Conservation (phyloP, 345 rosid species). For the Arabidopsis suecica region DNA sequence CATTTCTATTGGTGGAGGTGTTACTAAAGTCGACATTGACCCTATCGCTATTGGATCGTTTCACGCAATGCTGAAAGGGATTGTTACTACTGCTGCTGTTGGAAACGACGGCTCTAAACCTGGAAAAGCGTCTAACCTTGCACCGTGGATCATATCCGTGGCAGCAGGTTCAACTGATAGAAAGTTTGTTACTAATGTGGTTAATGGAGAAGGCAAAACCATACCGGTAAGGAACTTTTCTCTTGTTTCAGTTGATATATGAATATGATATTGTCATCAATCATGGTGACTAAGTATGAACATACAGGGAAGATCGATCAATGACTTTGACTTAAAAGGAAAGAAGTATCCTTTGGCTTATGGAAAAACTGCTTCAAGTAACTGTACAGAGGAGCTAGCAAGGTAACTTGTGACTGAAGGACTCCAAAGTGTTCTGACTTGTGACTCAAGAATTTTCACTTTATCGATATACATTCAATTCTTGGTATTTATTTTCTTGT, state of each 20-base stretch:
- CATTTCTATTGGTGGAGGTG: conserved; percentile 65
- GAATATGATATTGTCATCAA: background rate
- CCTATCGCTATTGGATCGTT: conserved; percentile 63
- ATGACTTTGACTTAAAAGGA: conserved; percentile 40
- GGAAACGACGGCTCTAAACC: conserved; percentile 59
- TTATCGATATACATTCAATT: background rate
- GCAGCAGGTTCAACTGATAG: conserved; percentile 76
- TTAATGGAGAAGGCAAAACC: conserved; percentile 52
- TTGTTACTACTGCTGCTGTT: conserved; percentile 56
- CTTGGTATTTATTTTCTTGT: background rate
- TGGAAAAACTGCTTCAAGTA: conserved; percentile 25
- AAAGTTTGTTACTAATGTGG: conserved; percentile 55
- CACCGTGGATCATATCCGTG: conserved; percentile 68
- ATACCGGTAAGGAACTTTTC: conserved; percentile 37
- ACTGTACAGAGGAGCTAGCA: conserved; percentile 4
- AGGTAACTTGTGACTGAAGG: conserved; percentile 33
- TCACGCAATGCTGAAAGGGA: conserved; percentile 61
- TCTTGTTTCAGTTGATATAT: conserved; percentile 8
- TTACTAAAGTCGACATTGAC: conserved; percentile 45
- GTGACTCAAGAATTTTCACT: conserved; percentile 17
- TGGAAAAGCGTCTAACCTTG: conserved; percentile 46
- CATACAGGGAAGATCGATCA: conserved; percentile 45
- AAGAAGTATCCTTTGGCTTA: conserved; percentile 42
- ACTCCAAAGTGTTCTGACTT: conserved; percentile 22
- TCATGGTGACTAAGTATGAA: background rate